Evolutionary conservation across 306 rosid genomes (phyloP).

Genomic region (Hippophae gyantsensis): DNA sequence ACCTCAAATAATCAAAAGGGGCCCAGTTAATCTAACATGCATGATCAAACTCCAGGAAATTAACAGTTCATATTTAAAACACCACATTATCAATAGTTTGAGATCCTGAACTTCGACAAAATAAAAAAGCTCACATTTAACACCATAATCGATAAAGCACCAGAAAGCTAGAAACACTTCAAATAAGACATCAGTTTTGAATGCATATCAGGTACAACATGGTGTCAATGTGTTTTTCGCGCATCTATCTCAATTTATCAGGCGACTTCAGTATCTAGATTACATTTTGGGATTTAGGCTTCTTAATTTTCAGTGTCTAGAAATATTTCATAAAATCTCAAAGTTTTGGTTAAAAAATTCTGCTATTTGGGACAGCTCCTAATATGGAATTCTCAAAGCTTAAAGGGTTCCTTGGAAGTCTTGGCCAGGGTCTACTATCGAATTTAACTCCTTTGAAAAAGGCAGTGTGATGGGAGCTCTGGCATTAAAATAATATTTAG

Average conservation of each 20-base stretch:
- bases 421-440: not conserved
- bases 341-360: too few species aligned
- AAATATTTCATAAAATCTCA: too few species aligned
- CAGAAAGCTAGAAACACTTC: too few species aligned
- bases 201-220: too few species aligned
- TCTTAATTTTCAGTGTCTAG: not conserved
- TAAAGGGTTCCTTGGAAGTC: too few species aligned
- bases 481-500: constrained; percentile 18
- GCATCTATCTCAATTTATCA: not conserved
- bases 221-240: too few species aligned
- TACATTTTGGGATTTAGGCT: not conserved
- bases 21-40: not conserved
- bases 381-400: too few species aligned
- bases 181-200: too few species aligned
- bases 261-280: not conserved
- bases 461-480: constrained; percentile 15
- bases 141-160: too few species aligned
- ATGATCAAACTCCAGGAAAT: not conserved
- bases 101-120: not conserved
- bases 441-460: constrained; percentile 19
- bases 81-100: not conserved
- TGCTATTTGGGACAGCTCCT: too few species aligned
- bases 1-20: not conserved
- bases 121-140: too few species aligned
- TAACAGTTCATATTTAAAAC: not conserved